Percentiles rank a stretch among this genome's conserved stretches.
These are phyloP conservation scores for Dactylonectria estremocensis DNA, from an alignment of 2,329 filamentous ascomycete species.

Conservation along the genomic window DNA sequence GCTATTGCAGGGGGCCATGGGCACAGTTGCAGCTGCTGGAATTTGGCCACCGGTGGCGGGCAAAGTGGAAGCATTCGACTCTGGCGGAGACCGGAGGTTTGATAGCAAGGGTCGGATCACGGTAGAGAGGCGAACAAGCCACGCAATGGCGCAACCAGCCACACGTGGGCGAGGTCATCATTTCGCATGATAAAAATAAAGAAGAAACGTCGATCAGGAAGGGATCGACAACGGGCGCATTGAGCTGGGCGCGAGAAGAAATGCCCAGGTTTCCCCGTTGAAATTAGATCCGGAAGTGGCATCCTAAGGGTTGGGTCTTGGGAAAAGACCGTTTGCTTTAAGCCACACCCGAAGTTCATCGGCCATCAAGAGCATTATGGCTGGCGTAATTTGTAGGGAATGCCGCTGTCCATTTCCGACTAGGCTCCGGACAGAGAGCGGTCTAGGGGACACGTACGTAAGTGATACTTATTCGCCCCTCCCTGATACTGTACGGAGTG, in stretches of 20 bases:
- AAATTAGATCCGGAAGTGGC: constrained; percentile 13
- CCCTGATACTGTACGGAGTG: constrained; percentile 10
- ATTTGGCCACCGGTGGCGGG: constrained; percentile 21
- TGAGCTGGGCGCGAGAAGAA: constrained; percentile 16
- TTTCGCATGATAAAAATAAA: constrained; percentile 34
- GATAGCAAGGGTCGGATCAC: neutral
- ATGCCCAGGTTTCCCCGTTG: constrained; percentile 12
- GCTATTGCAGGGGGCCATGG: constrained; percentile 19
- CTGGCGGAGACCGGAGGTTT: constrained; percentile 9
- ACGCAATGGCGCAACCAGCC: constrained; percentile 18
- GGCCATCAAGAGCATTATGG: neutral
- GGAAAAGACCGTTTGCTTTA: neutral
- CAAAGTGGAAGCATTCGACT: constrained; percentile 5
- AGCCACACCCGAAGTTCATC: constrained; percentile 4
- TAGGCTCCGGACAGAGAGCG: neutral
- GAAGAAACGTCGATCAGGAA: constrained; percentile 24
- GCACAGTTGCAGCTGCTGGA: constrained; percentile 8
- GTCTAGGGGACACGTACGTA: constrained; percentile 8
- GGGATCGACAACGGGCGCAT: constrained; percentile 21
- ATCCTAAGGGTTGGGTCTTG: neutral
- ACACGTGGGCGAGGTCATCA: constrained; percentile 1
- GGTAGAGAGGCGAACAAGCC: constrained; percentile 29
- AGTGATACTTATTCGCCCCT: neutral
- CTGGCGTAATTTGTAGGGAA: neutral
- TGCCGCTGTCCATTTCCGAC: neutral